Evolutionary conservation across 176 grass and related monocot genomes (phyloP).

Genomic region (Alopecurus myosuroides): DNA sequence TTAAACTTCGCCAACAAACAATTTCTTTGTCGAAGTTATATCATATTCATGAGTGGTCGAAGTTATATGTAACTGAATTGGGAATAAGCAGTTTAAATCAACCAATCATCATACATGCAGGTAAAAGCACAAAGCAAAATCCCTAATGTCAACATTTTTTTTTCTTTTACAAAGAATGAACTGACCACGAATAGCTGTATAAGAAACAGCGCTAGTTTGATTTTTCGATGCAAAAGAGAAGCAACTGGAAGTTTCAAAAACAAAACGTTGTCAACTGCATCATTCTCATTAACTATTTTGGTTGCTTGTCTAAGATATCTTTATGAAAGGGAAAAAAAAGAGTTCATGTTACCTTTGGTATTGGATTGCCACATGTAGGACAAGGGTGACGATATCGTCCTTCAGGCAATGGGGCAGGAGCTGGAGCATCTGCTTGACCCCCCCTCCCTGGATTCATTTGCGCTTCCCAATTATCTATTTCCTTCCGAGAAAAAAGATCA

Average conservation of each 20-base stretch:
- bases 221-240: not conserved
- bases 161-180: not conserved
- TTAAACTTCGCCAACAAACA: not conserved
- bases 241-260: not conserved
- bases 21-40: not conserved
- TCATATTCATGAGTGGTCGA: not conserved
- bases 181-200: not conserved
- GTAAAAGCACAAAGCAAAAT: not conserved
- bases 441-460: conserved; percentile 44
- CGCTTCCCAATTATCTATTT: conserved; percentile 51
- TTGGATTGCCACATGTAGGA: conserved; percentile 48
- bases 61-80: not conserved
- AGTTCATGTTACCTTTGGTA: conserved; percentile 37
- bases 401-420: not conserved
- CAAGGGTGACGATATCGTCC: conserved; percentile 33
- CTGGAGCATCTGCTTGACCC: conserved; percentile 14
- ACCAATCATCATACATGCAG: not conserved
- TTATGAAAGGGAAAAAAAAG: not conserved
- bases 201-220: not conserved
- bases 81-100: not conserved
- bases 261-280: not conserved
- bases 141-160: not conserved
- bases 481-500: not conserved
- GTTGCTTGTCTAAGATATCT: not conserved
- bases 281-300: not conserved